phyloP scores from a whole-genome alignment of 306 rosid species.

The Begonia peltatifolia region DNA sequence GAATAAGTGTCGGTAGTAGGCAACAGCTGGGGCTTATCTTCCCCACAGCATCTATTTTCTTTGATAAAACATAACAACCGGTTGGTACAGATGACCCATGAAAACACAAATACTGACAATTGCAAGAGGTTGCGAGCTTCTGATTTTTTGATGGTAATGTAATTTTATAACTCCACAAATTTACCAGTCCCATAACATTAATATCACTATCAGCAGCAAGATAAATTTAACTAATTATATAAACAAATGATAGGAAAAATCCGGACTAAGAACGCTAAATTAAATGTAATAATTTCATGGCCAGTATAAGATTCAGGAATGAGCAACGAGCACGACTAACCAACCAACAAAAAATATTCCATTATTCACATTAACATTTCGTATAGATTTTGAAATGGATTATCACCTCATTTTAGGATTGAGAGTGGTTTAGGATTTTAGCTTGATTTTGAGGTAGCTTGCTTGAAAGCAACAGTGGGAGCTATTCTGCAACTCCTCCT shows the following conservation, averaged over 20 bases:
- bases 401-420: not conserved
- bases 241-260: too few species aligned
- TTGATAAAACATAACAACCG: constrained; percentile 4
- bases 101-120: constrained; percentile 6
- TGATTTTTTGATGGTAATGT: not conserved
- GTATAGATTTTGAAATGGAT: not conserved
- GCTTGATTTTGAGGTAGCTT: constrained; percentile 54
- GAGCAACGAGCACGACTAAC: not conserved
- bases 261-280: too few species aligned
- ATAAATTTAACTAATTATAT: too few species aligned
- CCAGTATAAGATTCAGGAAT: not conserved
- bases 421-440: constrained; percentile 15
- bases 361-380: not conserved
- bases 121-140: not conserved
- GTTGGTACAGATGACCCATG: constrained; percentile 3
- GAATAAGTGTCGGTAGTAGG: constrained; percentile 13
- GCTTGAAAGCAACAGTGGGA: constrained; percentile 99
- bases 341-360: too few species aligned
- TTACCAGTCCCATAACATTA: not conserved
- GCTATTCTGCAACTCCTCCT: constrained; percentile 99
- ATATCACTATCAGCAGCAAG: not conserved
- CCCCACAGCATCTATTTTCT: constrained; percentile 3
- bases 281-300: not conserved
- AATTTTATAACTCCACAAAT: not conserved
- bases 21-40: constrained; percentile 3